Evolutionary conservation across 192 early-diverging fungal genomes (phyloP), one percentile per base, ranked within the genome.

Genomic region (Coemansia sp.): DNA sequence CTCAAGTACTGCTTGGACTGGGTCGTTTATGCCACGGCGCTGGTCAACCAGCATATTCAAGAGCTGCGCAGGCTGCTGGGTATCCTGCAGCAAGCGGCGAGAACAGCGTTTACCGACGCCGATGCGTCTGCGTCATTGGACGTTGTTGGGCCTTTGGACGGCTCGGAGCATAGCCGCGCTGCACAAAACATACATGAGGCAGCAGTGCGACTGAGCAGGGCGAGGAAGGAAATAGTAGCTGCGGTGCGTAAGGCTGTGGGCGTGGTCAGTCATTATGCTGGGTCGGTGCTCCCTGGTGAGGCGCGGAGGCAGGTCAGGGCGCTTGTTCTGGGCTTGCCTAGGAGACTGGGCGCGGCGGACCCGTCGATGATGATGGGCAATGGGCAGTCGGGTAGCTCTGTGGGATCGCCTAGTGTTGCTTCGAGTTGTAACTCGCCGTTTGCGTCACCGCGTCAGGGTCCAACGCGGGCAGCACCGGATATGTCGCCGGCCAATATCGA

Each of bases 1-100:
- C 74, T 97, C 48, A 85, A 89, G 50, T 97, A 96, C 75, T 97
- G 96, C 77, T 79, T 94, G 22, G 84, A 90, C 66, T 95, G 92
- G 92, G 74, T 96, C 3, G 84, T 89, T 83, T 94, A 94, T 62
- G 93, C 95, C 0, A 88, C 89, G 2, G 85, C 88, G 38, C 86
- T 91, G 56, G 85, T 93, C 14, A 84, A 83, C 7, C 84, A 85
- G 45, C 90, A 93, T 38, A 91, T 93, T 45, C 68, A 69, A 7
- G 65, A 86, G 10, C 77, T 93, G 49, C 85, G 86, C 16, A 67
- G 70, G 34, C 85, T 90, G 38, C 60, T 93, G 10, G 82, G 36
- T 1, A 25, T 63, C 8, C 76, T 80, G 32, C 69, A 75, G 28
- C 18, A 82, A 72, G 63, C 68, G 0, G 68, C 73, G 7, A 60